Base-by-base conservation (phyloP, 306 rosid genomes). In the Albizia julibrissin region DNA sequence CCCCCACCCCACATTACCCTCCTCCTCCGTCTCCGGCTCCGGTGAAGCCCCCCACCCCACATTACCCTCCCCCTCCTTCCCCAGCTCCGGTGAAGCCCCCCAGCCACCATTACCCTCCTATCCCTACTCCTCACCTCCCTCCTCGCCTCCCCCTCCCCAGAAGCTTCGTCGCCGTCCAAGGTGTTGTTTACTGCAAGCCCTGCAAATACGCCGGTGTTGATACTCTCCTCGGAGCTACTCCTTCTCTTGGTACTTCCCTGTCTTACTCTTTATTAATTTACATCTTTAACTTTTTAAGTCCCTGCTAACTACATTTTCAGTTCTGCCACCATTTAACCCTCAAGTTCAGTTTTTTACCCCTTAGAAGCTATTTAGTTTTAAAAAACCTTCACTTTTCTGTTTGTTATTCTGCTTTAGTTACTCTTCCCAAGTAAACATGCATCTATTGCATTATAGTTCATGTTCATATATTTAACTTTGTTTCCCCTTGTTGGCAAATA, bases 181-280 rank as follows among this genome's bases (percentile, higher is more conserved):
- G 99, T 8, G 99, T 95, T 43, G 99, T 95, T 49, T 93, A 82
- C 61, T 86, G 91, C 86, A 93, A 93, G 79, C 73, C 92, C 14
- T 95, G 98, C 95, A 89, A 91, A 64, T 91, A 91, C 44, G 31
- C 89, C 67, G 94, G 94, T 0, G 61, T 47, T 29, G 89, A 88
- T 65, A 90, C 95, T 3, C 97, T 93, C 31, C 46, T 70, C 72
- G 92, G 86, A 49, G 99, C 97, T 81, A 49, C 90, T 1, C 87
- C 89, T 6, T 42, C 88, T 21, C 82, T 81, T 54, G 98, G 99
- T 95, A 26, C 21, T 80, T 74, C 65, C 12, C 1, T 15, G 34
- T 31, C 22, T 65, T 5, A 0, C 0, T 26, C 5, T 4, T 62
- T 27, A 14, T 34, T 8, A 18, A 14, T 27, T 29, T 5, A 3